These are phyloP conservation scores for Hansenula anomala DNA, from an alignment of 1,139 yeast genomes.

Conservation along the genomic window DNA sequence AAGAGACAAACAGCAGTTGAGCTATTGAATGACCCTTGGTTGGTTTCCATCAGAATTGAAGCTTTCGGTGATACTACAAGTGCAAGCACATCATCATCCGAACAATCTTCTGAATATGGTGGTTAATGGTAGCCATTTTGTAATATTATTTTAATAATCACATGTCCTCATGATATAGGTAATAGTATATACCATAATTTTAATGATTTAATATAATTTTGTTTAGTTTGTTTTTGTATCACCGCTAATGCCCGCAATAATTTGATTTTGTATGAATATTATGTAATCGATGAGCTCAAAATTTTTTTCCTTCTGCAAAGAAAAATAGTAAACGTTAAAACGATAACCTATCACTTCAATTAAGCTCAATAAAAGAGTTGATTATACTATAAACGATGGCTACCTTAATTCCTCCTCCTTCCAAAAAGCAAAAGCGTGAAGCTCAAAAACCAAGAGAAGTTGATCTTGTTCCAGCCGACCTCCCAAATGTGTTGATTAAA, in stretches of 20 bases:
- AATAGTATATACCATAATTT: too few relatives aligned
- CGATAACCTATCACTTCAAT: too few relatives aligned
- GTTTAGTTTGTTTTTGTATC: too few relatives aligned
- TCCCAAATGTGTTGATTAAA: conserved; percentile 83
- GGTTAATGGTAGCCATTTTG: conserved; percentile 1
- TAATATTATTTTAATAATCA: background rate
- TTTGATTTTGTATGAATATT: too few relatives aligned
- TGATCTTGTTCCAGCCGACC: conserved; percentile 66
- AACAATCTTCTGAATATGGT: conserved; percentile 20
- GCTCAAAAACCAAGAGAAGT: conserved; percentile 82
- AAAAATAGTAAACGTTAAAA: too few relatives aligned
- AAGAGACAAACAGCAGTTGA: conserved; percentile 83
- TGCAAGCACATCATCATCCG: conserved; percentile 19
- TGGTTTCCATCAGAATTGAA: conserved; percentile 61
- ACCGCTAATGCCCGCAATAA: too few relatives aligned
- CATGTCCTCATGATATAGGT: too few relatives aligned
- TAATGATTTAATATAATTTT: too few relatives aligned
- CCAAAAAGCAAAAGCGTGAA: conserved; percentile 80
- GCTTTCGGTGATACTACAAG: conserved; percentile 48
- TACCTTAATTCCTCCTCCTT: conserved; percentile 88
- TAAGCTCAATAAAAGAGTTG: too few relatives aligned
- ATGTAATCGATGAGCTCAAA: conserved; percentile 16
- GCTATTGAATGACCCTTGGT: conserved; percentile 88
- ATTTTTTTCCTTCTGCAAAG: conserved; percentile 5
- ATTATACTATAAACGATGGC: too few relatives aligned